Base-by-base conservation (phyloP, 176 grass and related monocot species). In the Microstegium vimineum region DNA sequence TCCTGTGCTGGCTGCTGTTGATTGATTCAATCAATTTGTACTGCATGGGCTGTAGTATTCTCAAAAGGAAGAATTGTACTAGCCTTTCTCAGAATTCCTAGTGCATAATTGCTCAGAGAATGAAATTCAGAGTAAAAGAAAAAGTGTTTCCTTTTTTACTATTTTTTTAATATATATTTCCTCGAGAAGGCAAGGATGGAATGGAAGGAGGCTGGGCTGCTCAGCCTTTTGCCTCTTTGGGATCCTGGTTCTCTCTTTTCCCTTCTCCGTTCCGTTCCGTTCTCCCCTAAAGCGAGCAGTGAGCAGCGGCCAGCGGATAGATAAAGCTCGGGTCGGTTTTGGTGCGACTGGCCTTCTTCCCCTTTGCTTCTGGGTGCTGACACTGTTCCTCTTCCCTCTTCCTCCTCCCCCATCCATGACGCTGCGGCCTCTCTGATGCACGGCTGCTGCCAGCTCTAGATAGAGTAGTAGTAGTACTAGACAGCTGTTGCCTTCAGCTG, bases 321-420 rank as follows among this genome's bases (percentile, higher is more conserved):
- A 49, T 51, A 79, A 61, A 20, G 20, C 49, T 57, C 56, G 62
- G 73, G 66, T 86, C 71, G 78, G 78, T 78, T 72, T 86, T 82
- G 78, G 64, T 46, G 87, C 31, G 16, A 34, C 81, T 77, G 36
- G 3, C 71, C 60, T 85, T 30, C 70, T 79, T 81, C 52, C 41
- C 73, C 74, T 86, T 82, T 51, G 35, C 78, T 38, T 78, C 71
- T 46, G 18, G 15, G 46, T 38, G 33, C 75, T 68, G 57, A 54
- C 67, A 82, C 84, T 66, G 38, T 85, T 62, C 67, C 49, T 67
- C 62, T 80, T 66, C 62, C 20, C 77, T 49, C 43, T 61, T 62
- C 61, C 18, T 42, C 60, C 11, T 17, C 51, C 40, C 54, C 0
- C 22, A 8, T 57, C 54, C 72, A 81, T 87, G 72, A 22, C 12